Evolutionary conservation across 1,284 basidiomycete genomes (phyloP), one percentile per base, ranked within the genome.

Genomic region (Caloboletus firmus): DNA sequence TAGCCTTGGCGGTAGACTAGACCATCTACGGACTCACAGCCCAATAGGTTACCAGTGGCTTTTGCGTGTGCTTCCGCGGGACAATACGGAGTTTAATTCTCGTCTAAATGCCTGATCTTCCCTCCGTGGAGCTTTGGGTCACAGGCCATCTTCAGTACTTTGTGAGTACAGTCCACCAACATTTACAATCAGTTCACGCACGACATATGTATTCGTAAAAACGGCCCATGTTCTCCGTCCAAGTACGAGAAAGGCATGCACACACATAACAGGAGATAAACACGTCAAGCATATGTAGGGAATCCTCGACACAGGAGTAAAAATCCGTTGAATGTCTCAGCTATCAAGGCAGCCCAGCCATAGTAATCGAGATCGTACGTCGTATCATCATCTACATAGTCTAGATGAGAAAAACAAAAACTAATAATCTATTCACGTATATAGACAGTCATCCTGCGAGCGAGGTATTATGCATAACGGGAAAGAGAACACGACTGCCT

Each of bases 321-420:
- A 30, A 26, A n/a, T 52, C 18, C 31, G 7, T 20, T n/a, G 11
- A 11, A 22, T 20, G 15, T 28, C 11, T 13, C 20, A 31, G 15
- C 17, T 5, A 32, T 46, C 30, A 10, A 18, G n/a, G 4, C n/a
- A 47, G 10, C 15, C 20, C 31, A 20, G 11, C 3, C 43, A 45
- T 13, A 15, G 10, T 18, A 17, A 43, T 44, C 31, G 5, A 37
- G 1, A 24, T 44, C 18, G 30, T 43, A 31, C n/a, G 34, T 51
- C 46, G 18, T 52, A 24, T 37, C 26, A 49, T 40, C 18, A 35
- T 66, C 59, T 59, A 53, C n/a, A n/a, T n/a, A n/a, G 10, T 66
- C 58, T 61, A 52, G 18, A 37, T 10, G 15, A 24, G 9, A 46
- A 34, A 43, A 30, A 18, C 13, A 22, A 40, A n/a, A 34, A 20